A percentile compares a stretch with the other conserved stretches of the same genome.
Conservation (phyloP, 202 grass and related monocot genomes). For the Cymbopogon flexuosus region DNA sequence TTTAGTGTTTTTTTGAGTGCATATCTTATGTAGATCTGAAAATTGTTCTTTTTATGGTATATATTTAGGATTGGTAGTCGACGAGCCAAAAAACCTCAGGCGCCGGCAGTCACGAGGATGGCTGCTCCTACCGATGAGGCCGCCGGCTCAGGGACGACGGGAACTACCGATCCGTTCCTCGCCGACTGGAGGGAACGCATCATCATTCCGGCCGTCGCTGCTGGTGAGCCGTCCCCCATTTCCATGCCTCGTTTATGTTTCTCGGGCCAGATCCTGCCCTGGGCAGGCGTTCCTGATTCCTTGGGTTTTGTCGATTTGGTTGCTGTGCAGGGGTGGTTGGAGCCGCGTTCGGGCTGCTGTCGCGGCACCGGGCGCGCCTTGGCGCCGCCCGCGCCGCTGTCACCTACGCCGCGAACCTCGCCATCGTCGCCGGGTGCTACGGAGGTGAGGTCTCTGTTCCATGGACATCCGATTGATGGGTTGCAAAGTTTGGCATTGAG, state of each 20-base stretch:
- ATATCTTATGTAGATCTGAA: too few species aligned
- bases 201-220: slow-evolving; percentile 42
- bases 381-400: slow-evolving; percentile 35
- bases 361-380: slow-evolving; percentile 51
- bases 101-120: not conserved
- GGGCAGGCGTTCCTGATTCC: slow-evolving; percentile 17
- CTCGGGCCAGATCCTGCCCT: not conserved
- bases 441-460: slow-evolving; percentile 46
- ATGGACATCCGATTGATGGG: not conserved
- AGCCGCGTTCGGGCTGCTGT: slow-evolving; percentile 53
- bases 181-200: slow-evolving; percentile 69
- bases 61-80: too few species aligned
- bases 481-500: not conserved
- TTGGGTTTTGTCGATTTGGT: slow-evolving; percentile 16
- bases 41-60: too few species aligned
- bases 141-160: slow-evolving; percentile 22
- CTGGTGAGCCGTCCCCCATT: slow-evolving; percentile 34
- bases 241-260: not conserved
- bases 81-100: not conserved
- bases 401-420: slow-evolving; percentile 58
- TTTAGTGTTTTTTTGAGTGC: too few species aligned
- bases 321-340: slow-evolving; percentile 47
- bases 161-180: slow-evolving; percentile 7
- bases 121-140: slow-evolving; percentile 35
- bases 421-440: slow-evolving; percentile 68